A percentile compares a stretch with the other conserved stretches of the same genome.
phyloP scores from a whole-genome alignment of 2,329 filamentous ascomycete genomes.

The Ploettnerulaceae sp. region DNA sequence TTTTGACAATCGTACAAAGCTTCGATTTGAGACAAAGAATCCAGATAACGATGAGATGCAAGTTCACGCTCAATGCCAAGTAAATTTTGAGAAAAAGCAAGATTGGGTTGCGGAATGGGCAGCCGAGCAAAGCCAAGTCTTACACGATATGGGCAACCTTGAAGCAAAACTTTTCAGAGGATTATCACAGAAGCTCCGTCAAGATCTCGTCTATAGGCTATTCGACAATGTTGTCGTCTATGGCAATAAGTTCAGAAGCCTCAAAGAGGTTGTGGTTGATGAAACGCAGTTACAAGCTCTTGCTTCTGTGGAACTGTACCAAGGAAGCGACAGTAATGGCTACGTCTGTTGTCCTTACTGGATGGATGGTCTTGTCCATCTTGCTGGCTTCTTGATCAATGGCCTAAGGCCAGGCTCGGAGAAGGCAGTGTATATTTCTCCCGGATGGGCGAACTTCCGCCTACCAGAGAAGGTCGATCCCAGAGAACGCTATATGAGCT shows the following conservation, averaged over 20 bases:
- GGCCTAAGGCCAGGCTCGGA: constrained; percentile 26
- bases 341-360: constrained; percentile 50
- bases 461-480: too few relatives aligned
- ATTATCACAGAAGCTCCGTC: constrained; percentile 65
- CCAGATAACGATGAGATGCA: constrained; percentile 17
- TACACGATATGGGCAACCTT: constrained; percentile 55
- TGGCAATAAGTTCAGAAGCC: constrained; percentile 42
- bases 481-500: too few relatives aligned
- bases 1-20: background rate
- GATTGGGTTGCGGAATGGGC: constrained; percentile 49
- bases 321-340: constrained; percentile 56
- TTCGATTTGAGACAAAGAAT: constrained; percentile 10
- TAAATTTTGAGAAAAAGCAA: constrained; percentile 47
- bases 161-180: constrained; percentile 50
- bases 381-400: constrained; percentile 57
- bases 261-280: too few relatives aligned
- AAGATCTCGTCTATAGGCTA: constrained; percentile 71
- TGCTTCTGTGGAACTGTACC: too few relatives aligned
- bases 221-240: constrained; percentile 53
- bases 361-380: constrained; percentile 54
- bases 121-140: constrained; percentile 64
- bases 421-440: background rate
- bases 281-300: too few relatives aligned
- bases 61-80: constrained; percentile 56
- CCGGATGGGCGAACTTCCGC: background rate